Base-by-base conservation (phyloP, 2,329 filamentous ascomycete species). In the Fusarium gaditjirri region DNA sequence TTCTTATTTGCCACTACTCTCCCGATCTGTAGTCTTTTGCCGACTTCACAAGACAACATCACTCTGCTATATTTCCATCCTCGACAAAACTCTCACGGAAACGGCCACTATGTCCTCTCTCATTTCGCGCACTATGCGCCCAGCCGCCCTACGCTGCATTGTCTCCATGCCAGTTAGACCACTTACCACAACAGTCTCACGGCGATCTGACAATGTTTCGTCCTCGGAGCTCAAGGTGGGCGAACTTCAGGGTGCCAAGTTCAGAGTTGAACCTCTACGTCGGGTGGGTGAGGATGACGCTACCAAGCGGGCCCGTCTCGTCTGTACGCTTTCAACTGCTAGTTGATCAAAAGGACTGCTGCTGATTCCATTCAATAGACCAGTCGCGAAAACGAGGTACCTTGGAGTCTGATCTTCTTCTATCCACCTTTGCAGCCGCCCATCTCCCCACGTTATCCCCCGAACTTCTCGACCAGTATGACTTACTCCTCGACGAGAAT, bases 321-420 rank as follows among this genome's bases (percentile, higher is more conserved):
- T 90, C 29, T 90, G 88, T 90, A 81, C 36, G 91, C 78, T 39
- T 38, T 49, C 33, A 46, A 55, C 27, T 13, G 21, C n/a, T 21
- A 14, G 35, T 25, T 49, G 43, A 64, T 63, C 31, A 60, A 27
- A 23, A 44, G 33, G 25, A 27, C 19, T 23, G 42, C 68, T 36
- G n/a, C 41, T 44, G 43, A 43, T 35, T 33, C 57, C 56, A 65
- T 8, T 16, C 13, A 56, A 50, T 13, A 19, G 95, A 99, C 86
- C 96, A 99, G 85, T 96, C 93, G 82, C 93, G 96, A 77, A 99
- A 99, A 84, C 91, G 96, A 80, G 96, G 96, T 76, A 98, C 93
- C 74, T 91, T 98, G 79, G 96, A 99, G 82, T 95, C 93, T 72
- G 96, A 99, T 82, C 93, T 99, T 60, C 90, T 99, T 71, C 92